Evolutionary conservation across 78 protist genomes (phyloP), one percentile per base, ranked within the genome.

Genomic region (Dictyostelium intermedium): DNA sequence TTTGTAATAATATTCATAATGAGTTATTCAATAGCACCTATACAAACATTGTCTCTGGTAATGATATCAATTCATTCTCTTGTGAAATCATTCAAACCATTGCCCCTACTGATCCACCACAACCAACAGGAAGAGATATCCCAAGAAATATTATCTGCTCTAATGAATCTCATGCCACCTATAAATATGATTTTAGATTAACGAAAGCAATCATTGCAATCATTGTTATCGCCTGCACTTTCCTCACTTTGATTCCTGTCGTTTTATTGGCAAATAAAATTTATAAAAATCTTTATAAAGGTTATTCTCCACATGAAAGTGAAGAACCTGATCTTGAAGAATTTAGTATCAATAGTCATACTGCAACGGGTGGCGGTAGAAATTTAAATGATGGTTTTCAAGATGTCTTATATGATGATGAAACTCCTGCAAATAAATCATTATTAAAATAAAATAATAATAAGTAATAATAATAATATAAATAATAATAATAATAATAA

Each of bases 361-460:
- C 14, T 10, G 6, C 32, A 6, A 4, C 13, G 4, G 32, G 6
- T 34, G 39, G 43, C 14, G 37, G 16, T 72, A 72, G 43, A 34
- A 72, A 61, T 61, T 16, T 20, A 61, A 61, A 72, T 72, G 79
- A 72, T 72, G 79, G 79, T 72, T 72, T 72, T 5, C 79, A 72
- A 4, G 79, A 72, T 34, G 79, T 72, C 16, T 18, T 72, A 30
- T 72, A 72, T 72, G 79, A 72, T 13, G 79, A 72, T 34, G 79
- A 72, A 72, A 72, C 35, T 0, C 79, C 79, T 6, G 35, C 79
- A 32, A 72, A 72, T 34, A 72, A 72, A 72, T 72, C 79, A 16
- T 34, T 72, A 27, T 72, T 72, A 72, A 72, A 72, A 72, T 34
- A 72, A 34, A 32, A 11, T 10, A 30, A 14, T 25, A 70, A 70